Base-by-base conservation (phyloP, 2,329 filamentous ascomycete species). In the Pleoardoris graminearum region DNA sequence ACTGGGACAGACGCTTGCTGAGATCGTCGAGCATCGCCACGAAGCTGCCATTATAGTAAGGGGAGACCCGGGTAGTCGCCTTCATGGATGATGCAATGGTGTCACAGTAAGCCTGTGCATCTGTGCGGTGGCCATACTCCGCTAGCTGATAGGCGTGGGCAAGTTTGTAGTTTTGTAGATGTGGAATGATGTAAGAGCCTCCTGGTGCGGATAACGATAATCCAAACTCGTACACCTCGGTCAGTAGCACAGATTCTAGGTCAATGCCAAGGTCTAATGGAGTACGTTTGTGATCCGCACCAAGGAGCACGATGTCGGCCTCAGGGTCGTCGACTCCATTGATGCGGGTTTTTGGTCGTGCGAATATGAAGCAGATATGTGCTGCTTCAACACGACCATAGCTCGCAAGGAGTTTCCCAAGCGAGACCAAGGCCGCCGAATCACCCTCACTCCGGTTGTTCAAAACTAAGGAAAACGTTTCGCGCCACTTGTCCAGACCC, bases 141-240 rank as follows among this genome's bases (percentile, higher is more conserved):
- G 93, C 90, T 42, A 99, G 80, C 11, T 85, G 82, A 65, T 88
- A 84, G 7, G 94, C 94, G 73, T 97, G 89, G 50, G 94, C 86
- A 36, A 97, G 80, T 74, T 97, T 99, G 80, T 96, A 97, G 1
- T 87, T 85, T 51, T 95, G 85, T 29, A 99, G 77, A 72, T 99
- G 92, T 11, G 93, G 90, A 52, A 89, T 82, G 35, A 82, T 81
- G 29, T 84, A 77, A 0, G 80, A 73, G 8, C 80, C 74, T 8
- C 54, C 53, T 23, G 60, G 78, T 19, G 82, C 82, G 2, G 87
- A 80, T 12, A 97, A 81, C 8, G 89, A 89, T 10, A 90, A 79
- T 0, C 90, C 91, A 70, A 91, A 97, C 70, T 99, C 94, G 66
- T 95, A 97, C 0, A 96, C 85, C 72, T 99, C 94, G 36, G 91